Percentiles rank a stretch among this genome's conserved stretches.
phyloP scores from a whole-genome alignment of 2,329 filamentous ascomycete species.

The Didymella pomorum region DNA sequence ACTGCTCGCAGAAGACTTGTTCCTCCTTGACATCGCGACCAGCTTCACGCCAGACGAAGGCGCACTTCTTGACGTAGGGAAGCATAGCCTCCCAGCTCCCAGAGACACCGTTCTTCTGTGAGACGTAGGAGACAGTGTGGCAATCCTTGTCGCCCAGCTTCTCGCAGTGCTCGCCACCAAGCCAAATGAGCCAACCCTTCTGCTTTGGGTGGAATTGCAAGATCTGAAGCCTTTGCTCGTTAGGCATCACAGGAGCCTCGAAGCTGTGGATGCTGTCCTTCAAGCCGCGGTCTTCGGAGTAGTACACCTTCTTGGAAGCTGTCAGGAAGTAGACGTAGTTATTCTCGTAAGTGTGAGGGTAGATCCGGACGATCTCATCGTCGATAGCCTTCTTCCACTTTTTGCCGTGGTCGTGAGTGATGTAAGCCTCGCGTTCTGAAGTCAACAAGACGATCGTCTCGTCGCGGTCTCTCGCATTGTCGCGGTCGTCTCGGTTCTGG shows the following conservation, averaged over 20 bases:
- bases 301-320: slow-evolving; percentile 71
- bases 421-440: slow-evolving; percentile 68
- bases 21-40: slow-evolving; percentile 64
- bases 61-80: slow-evolving; percentile 79
- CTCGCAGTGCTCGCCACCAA: slow-evolving; percentile 74
- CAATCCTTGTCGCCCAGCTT: slow-evolving; percentile 64
- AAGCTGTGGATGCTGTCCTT: slow-evolving; percentile 74
- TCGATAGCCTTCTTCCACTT: slow-evolving; percentile 78
- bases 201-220: slow-evolving; percentile 83
- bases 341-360: slow-evolving; percentile 81
- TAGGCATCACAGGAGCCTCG: slow-evolving; percentile 70
- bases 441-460: slow-evolving; percentile 76
- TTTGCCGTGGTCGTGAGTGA: slow-evolving; percentile 88
- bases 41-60: slow-evolving; percentile 77
- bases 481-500: slow-evolving; percentile 76
- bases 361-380: slow-evolving; percentile 73
- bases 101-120: slow-evolving; percentile 75
- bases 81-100: slow-evolving; percentile 74
- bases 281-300: slow-evolving; percentile 78
- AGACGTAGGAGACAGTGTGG: slow-evolving; percentile 76
- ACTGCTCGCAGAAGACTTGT: slow-evolving; percentile 71
- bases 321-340: slow-evolving; percentile 90
- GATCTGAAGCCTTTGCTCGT: slow-evolving; percentile 61
- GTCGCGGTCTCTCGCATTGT: slow-evolving; percentile 68
- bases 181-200: slow-evolving; percentile 88